Conservation (phyloP, 2,329 filamentous ascomycete species). For the Fusarium denticulatum region DNA sequence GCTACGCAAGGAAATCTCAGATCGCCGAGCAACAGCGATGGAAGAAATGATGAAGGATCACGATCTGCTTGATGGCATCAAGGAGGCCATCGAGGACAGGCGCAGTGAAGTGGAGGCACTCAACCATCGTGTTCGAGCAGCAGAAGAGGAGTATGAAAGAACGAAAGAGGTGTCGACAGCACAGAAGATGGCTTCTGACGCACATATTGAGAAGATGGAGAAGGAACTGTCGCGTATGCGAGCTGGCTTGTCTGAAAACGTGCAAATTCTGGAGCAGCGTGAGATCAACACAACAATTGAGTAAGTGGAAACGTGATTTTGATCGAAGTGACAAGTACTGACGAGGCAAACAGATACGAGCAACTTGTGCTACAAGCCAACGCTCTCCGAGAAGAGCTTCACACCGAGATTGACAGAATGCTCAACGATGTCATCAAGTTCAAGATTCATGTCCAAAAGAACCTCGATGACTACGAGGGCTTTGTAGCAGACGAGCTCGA, state of each 20-base stretch:
- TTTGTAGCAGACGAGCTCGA: slow-evolving; percentile 96
- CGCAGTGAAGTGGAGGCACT: slow-evolving; percentile 90
- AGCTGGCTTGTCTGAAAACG: slow-evolving; percentile 81
- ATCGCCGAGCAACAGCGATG: slow-evolving; percentile 81
- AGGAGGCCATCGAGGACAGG: slow-evolving; percentile 97
- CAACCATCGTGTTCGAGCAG: slow-evolving; percentile 85
- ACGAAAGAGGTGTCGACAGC: slow-evolving; percentile 87
- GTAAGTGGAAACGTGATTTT: slow-evolving; percentile 60
- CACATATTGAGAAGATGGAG: slow-evolving; percentile 98
- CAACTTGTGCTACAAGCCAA: slow-evolving; percentile 88
- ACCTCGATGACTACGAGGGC: slow-evolving; percentile 90
- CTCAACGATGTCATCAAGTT: slow-evolving; percentile 98
- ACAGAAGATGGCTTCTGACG: slow-evolving; percentile 87
- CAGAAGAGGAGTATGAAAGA: slow-evolving; percentile 93
- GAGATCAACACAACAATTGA: slow-evolving; percentile 98
- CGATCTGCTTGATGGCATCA: slow-evolving; percentile 91
- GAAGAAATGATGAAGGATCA: slow-evolving; percentile 95
- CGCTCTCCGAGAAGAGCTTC: slow-evolving; percentile 91
- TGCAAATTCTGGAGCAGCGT: slow-evolving; percentile 91
- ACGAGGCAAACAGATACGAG: slow-evolving; percentile 72
- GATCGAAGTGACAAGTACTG: slow-evolving; percentile 2
- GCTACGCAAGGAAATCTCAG: slow-evolving; percentile 91
- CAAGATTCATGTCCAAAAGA: slow-evolving; percentile 96
- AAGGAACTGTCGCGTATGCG: slow-evolving; percentile 97
- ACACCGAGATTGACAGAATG: slow-evolving; percentile 95